A percentile compares a stretch with the other conserved stretches of the same genome.
Conservation (phyloP, 768 basidiomycete genomes). For the Lactarius quietus region DNA sequence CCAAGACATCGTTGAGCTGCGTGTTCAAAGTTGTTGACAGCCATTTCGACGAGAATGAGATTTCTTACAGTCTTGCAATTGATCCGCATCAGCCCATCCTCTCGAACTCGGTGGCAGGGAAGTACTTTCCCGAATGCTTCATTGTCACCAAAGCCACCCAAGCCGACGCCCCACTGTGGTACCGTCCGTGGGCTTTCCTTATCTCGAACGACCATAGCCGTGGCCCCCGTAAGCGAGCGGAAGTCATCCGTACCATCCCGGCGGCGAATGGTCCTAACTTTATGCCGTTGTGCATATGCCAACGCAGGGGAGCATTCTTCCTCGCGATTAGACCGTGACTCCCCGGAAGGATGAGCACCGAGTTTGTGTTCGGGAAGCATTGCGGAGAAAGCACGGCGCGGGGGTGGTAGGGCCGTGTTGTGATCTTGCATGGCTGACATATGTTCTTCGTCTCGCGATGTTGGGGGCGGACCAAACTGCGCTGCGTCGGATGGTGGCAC, state of each 20-base stretch:
- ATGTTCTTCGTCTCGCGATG: constrained; percentile 28
- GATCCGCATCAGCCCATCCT: constrained; percentile 95
- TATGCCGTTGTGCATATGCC: constrained; percentile 74
- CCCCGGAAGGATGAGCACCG: constrained; percentile 42
- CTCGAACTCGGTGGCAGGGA: constrained; percentile 89
- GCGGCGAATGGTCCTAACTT: constrained; percentile 70
- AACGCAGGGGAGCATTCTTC: constrained; percentile 76
- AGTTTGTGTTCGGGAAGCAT: constrained; percentile 44
- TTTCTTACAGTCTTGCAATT: constrained; percentile 65
- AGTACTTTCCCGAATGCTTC: constrained; percentile 91
- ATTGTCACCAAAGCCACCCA: constrained; percentile 89
- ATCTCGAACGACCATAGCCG: constrained; percentile 32
- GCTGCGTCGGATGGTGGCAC: constrained; percentile 43
- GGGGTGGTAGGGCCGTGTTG: constrained; percentile 39
- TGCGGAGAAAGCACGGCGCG: constrained; percentile 74
- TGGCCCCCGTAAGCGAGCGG: constrained; percentile 66
- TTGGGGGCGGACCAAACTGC: constrained; percentile 38
- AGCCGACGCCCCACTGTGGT: constrained; percentile 46
- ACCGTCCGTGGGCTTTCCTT: constrained; percentile 29
- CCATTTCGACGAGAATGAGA: constrained; percentile 23
- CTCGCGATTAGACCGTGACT: constrained; percentile 47
- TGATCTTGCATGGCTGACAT: constrained; percentile 14
- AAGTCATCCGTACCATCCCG: constrained; percentile 84
- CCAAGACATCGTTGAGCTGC: constrained; percentile 74
- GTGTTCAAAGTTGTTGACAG: constrained; percentile 20